Conservation (phyloP, 2,329 filamentous ascomycete species). For the Plectosphaerella cucumerina region DNA sequence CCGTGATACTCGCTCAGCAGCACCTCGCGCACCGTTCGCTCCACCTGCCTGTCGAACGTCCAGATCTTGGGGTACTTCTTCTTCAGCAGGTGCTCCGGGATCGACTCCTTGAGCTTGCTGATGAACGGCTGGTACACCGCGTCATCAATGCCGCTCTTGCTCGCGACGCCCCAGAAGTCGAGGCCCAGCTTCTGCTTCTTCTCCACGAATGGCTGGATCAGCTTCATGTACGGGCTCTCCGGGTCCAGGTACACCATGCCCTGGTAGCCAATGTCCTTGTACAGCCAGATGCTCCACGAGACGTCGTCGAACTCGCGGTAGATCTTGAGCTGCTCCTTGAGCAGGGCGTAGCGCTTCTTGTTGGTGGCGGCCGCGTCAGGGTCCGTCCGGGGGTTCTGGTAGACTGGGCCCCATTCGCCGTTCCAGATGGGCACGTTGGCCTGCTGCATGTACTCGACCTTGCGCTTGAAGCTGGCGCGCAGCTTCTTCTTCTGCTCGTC, state of each 20-base stretch:
- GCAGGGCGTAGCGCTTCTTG: constrained; percentile 32
- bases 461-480: constrained; percentile 32
- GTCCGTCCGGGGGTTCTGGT: constrained; percentile 35
- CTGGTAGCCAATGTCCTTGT: constrained; percentile 54
- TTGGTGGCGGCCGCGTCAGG: constrained; percentile 31
- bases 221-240: constrained; percentile 42
- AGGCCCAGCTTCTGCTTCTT: constrained; percentile 51
- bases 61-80: constrained; percentile 44
- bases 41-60: constrained; percentile 46
- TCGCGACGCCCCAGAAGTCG: constrained; percentile 47
- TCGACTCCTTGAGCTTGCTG: constrained; percentile 35
- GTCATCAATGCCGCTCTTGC: constrained; percentile 20
- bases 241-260: constrained; percentile 49
- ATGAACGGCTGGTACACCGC: constrained; percentile 36
- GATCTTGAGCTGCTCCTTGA: constrained; percentile 35
- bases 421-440: constrained; percentile 42
- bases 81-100: constrained; percentile 35
- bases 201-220: constrained; percentile 45
- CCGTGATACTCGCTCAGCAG: constrained; percentile 43
- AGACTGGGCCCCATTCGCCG: constrained; percentile 48
- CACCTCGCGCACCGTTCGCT: constrained; percentile 33
- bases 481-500: constrained; percentile 37
- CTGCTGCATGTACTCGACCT: constrained; percentile 37
- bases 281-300: constrained; percentile 58
- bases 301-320: constrained; percentile 31